phyloP scores from a whole-genome alignment of 768 basidiomycete genomes.

The Albatrellus ellisii region DNA sequence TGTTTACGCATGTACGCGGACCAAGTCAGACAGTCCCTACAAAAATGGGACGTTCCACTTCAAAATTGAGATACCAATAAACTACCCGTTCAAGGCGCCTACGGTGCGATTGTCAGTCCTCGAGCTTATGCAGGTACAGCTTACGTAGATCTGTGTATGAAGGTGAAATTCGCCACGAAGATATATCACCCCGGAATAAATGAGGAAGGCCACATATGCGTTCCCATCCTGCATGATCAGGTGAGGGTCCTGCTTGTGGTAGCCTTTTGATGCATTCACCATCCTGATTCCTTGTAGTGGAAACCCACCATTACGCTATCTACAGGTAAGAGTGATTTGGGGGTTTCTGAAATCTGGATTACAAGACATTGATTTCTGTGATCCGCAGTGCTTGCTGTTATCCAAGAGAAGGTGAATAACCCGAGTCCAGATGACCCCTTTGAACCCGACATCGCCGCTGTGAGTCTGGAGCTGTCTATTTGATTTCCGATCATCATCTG shows the following conservation, averaged over 20 bases:
- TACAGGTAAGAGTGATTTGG: conserved; percentile 35
- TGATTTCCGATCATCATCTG: not conserved
- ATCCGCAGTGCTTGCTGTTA: conserved; percentile 49
- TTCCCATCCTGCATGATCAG: conserved; percentile 75
- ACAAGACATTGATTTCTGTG: not conserved
- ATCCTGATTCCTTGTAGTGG: conserved; percentile 40
- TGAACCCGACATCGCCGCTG: conserved; percentile 76
- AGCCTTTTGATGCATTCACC: conserved; percentile 1
- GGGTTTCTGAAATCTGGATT: not conserved
- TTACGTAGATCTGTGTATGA: conserved; percentile 5
- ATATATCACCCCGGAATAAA: conserved; percentile 89
- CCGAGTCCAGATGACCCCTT: conserved; percentile 84
- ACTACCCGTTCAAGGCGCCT: conserved; percentile 83
- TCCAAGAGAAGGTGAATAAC: conserved; percentile 81
- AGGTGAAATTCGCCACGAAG: conserved; percentile 79
- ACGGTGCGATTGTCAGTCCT: conserved; percentile 28
- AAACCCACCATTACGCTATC: conserved; percentile 69
- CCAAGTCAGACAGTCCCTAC: conserved; percentile 68
- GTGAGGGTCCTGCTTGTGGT: conserved; percentile 26
- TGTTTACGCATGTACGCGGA: not conserved
- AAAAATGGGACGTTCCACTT: conserved; percentile 73
- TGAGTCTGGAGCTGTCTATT: conserved; percentile 23
- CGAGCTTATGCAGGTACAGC: not conserved
- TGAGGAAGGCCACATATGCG: conserved; percentile 77
- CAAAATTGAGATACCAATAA: conserved; percentile 55